Base-by-base conservation (phyloP, 169 alveolate species). In the Neospora caninum region DNA sequence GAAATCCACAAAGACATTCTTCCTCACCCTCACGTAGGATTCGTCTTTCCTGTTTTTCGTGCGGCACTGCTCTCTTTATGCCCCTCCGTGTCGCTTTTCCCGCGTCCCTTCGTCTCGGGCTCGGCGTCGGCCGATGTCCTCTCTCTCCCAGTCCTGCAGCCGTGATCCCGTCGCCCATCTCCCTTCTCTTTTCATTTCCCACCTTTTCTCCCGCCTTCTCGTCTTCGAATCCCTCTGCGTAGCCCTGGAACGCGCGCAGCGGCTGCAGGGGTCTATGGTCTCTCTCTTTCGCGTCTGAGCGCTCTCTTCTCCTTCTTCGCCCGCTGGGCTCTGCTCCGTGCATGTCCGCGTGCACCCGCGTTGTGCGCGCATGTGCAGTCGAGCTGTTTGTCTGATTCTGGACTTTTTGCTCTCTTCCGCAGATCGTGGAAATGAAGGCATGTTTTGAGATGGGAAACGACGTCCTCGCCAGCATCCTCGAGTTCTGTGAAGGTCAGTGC, bases 391-490 rank as follows among this genome's bases (percentile, higher is more conserved):
- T 27, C 58, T 7, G 58, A 9, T 7, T 7, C 58, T 9, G 7
- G 31, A 0, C 58, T 22, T 80, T 7, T 42, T 64, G 73, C 73
- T 27, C 38, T 78, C 38, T 6, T n/a, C n/a, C n/a, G n/a, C 95
- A 97, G 96, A 97, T 98, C 49, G 99, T 98, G n/a, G 97, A 98
- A 92, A 97, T 98, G 98, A 97, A 97, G 93, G 98, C 98, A 42
- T 98, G 98, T 95, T 98, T 98, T 89, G 99, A 97, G 83, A 97
- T 97, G 97, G 98, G 97, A 31, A 91, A 97, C 92, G 96, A 97
- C 94, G 95, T 97, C 92, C 96, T 97, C 54, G 98, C 98, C 64
- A 97, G 98, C 43, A 97, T 97, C 49, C 96, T 97, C 87, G 98
- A 97, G 94, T 95, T 97, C 43, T 97, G 98, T 88, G 98, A 97